Evolutionary conservation across 2,329 filamentous ascomycete genomes (phyloP).

Genomic region (Sphaerulina vaccinii): DNA sequence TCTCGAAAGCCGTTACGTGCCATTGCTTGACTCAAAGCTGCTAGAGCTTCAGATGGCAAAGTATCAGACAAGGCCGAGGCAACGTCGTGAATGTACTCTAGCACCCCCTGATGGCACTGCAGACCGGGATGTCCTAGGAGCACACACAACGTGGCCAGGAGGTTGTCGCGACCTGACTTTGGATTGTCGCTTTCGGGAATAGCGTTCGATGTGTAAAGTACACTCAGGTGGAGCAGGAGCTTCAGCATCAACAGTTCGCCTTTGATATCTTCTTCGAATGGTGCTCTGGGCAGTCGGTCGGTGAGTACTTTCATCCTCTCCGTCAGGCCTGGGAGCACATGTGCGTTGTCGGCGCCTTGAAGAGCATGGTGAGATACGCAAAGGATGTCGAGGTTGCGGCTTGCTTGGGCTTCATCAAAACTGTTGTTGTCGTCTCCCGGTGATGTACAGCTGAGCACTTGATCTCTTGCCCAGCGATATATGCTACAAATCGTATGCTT

Average conservation of each 20-base stretch:
- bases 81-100: conserved; percentile 47
- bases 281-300: conserved; percentile 14
- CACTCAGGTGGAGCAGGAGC: conserved; percentile 42
- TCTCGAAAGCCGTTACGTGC: conserved; percentile 35
- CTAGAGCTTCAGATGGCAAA: conserved; percentile 42
- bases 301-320: conserved; percentile 31
- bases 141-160: conserved; percentile 38
- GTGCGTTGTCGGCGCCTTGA: conserved; percentile 18
- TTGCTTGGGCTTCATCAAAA: conserved; percentile 6
- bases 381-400: conserved; percentile 30
- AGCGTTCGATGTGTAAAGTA: conserved; percentile 38
- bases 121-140: conserved; percentile 42
- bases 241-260: conserved; percentile 16
- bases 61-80: conserved; percentile 44
- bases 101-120: conserved; percentile 36
- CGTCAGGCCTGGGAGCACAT: conserved; percentile 22
- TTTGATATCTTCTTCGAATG: conserved; percentile 4
- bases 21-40: conserved; percentile 27
- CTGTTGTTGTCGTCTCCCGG: conserved; percentile 1
- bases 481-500: conserved; percentile 27
- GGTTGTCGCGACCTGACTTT: conserved; percentile 26
- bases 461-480: conserved; percentile 34
- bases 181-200: conserved; percentile 33
- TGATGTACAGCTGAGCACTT: conserved; percentile 32
- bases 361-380: conserved; percentile 28